Base-by-base conservation (phyloP, 208 protist species). In the Acanthamoeba triangularis region DNA sequence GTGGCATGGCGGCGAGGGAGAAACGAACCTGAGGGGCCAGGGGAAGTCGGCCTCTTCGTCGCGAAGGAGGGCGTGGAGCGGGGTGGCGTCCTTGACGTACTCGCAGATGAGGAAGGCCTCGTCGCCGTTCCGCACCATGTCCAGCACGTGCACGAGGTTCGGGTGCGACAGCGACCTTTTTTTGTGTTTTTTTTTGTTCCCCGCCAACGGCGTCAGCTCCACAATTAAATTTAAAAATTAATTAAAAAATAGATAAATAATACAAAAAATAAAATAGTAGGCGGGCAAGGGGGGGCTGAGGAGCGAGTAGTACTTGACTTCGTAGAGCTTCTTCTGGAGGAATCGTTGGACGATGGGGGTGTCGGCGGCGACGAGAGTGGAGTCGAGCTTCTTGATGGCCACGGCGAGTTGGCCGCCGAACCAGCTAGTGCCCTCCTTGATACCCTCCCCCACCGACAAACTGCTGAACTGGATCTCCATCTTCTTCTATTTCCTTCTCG, bases 51-150 rank as follows among this genome's bases (percentile, higher is more conserved):
- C 23, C n/a, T 28, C 23, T 72, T 72, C 63, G 30, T 72, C 63
- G n/a, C 63, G 63, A 13, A 35, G 63, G 11, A 72, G 63, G 63
- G 63, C 30, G 10, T n/a, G 30, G 25, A 72, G 63, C 11, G 63
- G 30, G 11, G 63, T 72, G 25, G 63, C 63, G 63, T 72, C 63
- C 30, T 35, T 28, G 63, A 72, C 63, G 63, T 35, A 72, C 25
- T 72, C 63, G 63, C 63, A 72, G 63, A 72, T 72, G 63, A 72
- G 63, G 63, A 35, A 72, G 63, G 63, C 63, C 30, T 72, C 63
- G 63, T 72, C 63, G 30, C 63, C 63, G 25, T 72, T 72, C 11
- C 63, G 23, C 63, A 72, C 63, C 63, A 72, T 72, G 63, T 72
- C 63, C 63, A 72, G 25, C 63, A 72, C 63, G 25, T 72, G 63